These are phyloP conservation scores for Chlorokybus atmophyticus DNA, from an alignment of 139 green algal species.

Conservation along the genomic window DNA sequence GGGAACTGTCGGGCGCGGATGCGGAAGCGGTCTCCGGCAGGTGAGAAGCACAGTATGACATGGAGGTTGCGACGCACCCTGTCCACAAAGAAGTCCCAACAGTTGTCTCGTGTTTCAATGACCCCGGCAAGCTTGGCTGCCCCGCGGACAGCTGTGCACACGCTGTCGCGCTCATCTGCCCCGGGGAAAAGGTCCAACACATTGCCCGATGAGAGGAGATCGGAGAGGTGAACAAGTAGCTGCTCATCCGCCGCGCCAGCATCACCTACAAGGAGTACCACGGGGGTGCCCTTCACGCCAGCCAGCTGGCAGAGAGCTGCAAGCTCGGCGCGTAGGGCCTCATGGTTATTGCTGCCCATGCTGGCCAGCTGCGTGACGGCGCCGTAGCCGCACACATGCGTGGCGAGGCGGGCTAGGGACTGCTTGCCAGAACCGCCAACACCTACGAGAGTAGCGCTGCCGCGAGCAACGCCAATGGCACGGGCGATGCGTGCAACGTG, in stretches of 20 bases:
- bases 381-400: conserved; percentile 63
- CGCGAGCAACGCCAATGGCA: conserved; percentile 61
- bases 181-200: conserved; percentile 58
- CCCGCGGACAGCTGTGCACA: conserved; percentile 66
- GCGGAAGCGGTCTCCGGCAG: conserved; percentile 81
- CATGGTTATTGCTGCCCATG: conserved; percentile 54
- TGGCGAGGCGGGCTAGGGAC: conserved; percentile 49
- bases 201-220: conserved; percentile 68
- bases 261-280: conserved; percentile 78
- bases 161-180: conserved; percentile 61
- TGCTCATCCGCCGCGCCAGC: conserved; percentile 72
- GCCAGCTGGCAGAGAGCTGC: conserved; percentile 57
- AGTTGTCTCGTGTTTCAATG: conserved; percentile 64
- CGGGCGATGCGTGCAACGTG: conserved; percentile 65
- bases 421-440: conserved; percentile 17
- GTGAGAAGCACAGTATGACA: conserved; percentile 78
- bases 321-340: conserved; percentile 75
- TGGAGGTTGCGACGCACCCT: conserved; percentile 72
- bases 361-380: conserved; percentile 71
- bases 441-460: conserved; percentile 70
- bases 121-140: conserved; percentile 63
- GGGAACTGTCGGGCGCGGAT: conserved; percentile 72
- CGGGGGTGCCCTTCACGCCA: conserved; percentile 49
- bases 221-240: conserved; percentile 83
- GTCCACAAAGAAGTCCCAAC: conserved; percentile 81